Evolutionary conservation across 768 basidiomycete genomes (phyloP).

Genomic region (Pisolithus microcarpus): DNA sequence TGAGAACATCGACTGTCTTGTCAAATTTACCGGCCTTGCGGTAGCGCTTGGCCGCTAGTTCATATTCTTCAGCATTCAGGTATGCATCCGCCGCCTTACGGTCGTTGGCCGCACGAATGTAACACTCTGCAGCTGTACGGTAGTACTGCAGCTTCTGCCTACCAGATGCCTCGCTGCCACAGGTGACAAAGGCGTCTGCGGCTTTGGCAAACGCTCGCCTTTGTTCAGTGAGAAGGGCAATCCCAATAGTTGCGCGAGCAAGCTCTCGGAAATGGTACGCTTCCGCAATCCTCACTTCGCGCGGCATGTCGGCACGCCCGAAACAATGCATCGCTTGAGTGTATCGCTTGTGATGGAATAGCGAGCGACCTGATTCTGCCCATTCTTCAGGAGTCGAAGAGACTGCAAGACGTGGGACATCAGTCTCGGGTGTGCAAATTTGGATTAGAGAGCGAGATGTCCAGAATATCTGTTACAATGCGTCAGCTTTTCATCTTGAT

Average conservation of each 20-base stretch:
- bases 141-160: conserved; percentile 32
- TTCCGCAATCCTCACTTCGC: conserved; percentile 40
- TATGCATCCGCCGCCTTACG: conserved; percentile 40
- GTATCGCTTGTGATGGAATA: conserved; percentile 38
- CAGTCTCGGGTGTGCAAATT: conserved; percentile 39
- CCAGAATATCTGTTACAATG: conserved; percentile 43
- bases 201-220: conserved; percentile 37
- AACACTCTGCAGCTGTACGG: conserved; percentile 41
- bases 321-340: conserved; percentile 50
- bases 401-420: conserved; percentile 38
- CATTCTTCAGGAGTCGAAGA: conserved; percentile 48
- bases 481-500: background rate
- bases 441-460: conserved; percentile 37
- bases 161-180: conserved; percentile 22
- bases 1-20: conserved; percentile 43
- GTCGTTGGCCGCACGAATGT: conserved; percentile 32
- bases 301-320: conserved; percentile 36
- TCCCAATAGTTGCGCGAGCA: conserved; percentile 30
- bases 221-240: conserved; percentile 16
- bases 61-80: conserved; percentile 35
- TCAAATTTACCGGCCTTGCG: conserved; percentile 44
- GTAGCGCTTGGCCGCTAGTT: conserved; percentile 38
- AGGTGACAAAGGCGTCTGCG: conserved; percentile 42
- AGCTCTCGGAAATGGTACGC: conserved; percentile 48
- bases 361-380: conserved; percentile 32